Evolutionary conservation across 1,139 yeast genomes (phyloP).

Genomic region (Yamadazyma mexicana): DNA sequence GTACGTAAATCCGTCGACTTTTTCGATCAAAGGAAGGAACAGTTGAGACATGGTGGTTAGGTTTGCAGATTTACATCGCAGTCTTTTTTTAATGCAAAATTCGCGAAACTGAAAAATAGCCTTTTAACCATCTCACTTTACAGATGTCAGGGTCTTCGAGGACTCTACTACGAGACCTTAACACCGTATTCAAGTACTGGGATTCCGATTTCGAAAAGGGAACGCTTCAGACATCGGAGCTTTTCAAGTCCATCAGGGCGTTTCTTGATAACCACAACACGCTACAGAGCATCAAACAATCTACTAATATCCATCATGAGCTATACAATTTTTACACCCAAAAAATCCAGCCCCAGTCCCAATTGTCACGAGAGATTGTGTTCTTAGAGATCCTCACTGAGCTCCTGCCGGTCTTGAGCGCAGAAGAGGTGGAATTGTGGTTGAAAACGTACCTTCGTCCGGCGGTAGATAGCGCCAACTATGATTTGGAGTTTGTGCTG

Average conservation of each 20-base stretch:
- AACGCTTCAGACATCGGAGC: constrained; percentile 13
- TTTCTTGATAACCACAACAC: constrained; percentile 43
- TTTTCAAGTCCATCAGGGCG: constrained; percentile 13
- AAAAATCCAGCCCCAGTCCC: constrained; percentile 32
- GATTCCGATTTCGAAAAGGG: constrained; percentile 15
- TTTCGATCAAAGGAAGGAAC: constrained; percentile 22
- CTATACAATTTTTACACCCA: constrained; percentile 44
- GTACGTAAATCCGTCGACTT: constrained; percentile 54
- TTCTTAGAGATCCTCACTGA: constrained; percentile 48
- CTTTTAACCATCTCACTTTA: too few species aligned
- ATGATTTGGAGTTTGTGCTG: constrained; percentile 38
- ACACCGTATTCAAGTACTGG: constrained; percentile 31
- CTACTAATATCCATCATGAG: constrained; percentile 49
- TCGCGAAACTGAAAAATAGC: too few species aligned
- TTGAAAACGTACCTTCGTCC: constrained; percentile 50
- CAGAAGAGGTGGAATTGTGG: constrained; percentile 51
- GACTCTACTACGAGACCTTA: constrained; percentile 32
- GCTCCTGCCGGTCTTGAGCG: constrained; percentile 39
- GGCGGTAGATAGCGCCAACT: constrained; percentile 65
- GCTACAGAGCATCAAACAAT: constrained; percentile 31
- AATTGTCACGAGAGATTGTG: constrained; percentile 35
- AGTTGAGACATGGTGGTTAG: background rate
- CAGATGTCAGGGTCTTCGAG: constrained; percentile 35
- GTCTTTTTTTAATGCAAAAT: background rate
- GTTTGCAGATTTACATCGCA: too few species aligned